Evolutionary conservation across 805 yeast genomes (phyloP), one percentile per base, ranked within the genome.

Genomic region (Nakazawaea ishiwadae): DNA sequence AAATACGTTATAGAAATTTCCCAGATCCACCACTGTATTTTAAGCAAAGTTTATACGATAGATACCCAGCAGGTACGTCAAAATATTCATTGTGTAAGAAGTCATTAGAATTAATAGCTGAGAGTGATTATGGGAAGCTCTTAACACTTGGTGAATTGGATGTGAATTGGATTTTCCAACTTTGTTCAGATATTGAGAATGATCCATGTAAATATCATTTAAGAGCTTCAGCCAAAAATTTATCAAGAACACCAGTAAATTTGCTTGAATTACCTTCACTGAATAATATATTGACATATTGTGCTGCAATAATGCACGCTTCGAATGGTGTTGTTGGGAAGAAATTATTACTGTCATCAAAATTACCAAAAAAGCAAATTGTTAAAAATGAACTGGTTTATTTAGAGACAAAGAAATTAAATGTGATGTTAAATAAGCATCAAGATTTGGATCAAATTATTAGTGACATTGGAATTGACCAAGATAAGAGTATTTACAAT

Each of bases 1-100:
- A 46, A 8, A 48, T 47, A 18, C 48, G 47, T n/a, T 75, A 69
- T 46, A 54, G 51, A 14, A 32, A 39, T 8, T 72, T 73, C 45
- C 78, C 79, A 1, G 60, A 56, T 7, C 71, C 73, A 4, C 55
- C 60, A 3, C 50, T 50, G 4, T 70, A 69, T 50, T 54, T 75
- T 33, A 63, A 60, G 39, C 56, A 56, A 5, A 55, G 66, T 30
- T 65, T 73, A 1, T 60, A 59, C 42, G 68, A 61, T 17, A 64
- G 78, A 40, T 73, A 69, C 42, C 81, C 81, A 0, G 71, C 75
- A 16, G 81, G 81, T 0, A 68, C 77, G 2, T 72, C 79, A 3
- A 69, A 68, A 50, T 68, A 63, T 47, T 59, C 68, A 3, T 49
- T 74, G 21, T 54, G 69, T 12, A 65, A 68, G 29, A 71, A 65